A percentile compares a stretch with the other conserved stretches of the same genome.
Conservation (phyloP, 306 rosid genomes). For the Canavalia gladiata region DNA sequence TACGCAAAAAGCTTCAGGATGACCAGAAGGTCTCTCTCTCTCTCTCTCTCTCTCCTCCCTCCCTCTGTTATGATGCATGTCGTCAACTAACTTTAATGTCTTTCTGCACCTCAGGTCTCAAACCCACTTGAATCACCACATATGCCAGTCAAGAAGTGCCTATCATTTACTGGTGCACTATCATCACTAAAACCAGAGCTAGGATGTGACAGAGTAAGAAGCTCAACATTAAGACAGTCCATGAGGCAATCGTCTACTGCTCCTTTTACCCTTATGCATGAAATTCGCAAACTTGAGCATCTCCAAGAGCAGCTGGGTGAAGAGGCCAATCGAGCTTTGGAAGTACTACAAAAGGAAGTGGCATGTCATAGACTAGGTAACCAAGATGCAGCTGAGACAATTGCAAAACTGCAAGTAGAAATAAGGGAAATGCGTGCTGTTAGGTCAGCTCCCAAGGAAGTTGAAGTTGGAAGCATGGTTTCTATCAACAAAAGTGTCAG, state of each 20-base stretch:
- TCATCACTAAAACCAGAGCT: constrained; percentile 65
- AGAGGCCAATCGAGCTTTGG: constrained; percentile 97
- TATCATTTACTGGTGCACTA: constrained; percentile 78
- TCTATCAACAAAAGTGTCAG: constrained; percentile 85
- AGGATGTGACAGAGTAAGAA: constrained; percentile 68
- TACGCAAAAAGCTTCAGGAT: constrained; percentile 79
- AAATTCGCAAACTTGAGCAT: constrained; percentile 98
- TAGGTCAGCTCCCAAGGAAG: constrained; percentile 67
- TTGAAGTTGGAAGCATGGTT: constrained; percentile 80
- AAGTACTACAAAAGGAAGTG: constrained; percentile 96
- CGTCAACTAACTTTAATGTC: constrained; percentile 26
- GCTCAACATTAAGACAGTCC: constrained; percentile 78
- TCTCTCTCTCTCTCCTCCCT: constrained; percentile 10
- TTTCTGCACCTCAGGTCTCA: constrained; percentile 60
- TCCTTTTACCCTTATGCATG: constrained; percentile 98
- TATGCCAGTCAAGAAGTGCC: constrained; percentile 86
- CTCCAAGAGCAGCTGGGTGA: constrained; percentile 99
- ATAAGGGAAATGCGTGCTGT: constrained; percentile 90
- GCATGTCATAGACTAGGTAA: constrained; percentile 98
- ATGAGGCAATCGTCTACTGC: constrained; percentile 95
- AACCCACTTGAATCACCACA: constrained; percentile 65
- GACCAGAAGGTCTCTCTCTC: constrained; percentile 73
- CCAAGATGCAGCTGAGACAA: constrained; percentile 99
- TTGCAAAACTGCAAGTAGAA: constrained; percentile 95
- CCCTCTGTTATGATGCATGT: not conserved